Evolutionary conservation across 225 moss, liverwort and hornwort species (phyloP).

Genomic region (Bryum argenteum): DNA sequence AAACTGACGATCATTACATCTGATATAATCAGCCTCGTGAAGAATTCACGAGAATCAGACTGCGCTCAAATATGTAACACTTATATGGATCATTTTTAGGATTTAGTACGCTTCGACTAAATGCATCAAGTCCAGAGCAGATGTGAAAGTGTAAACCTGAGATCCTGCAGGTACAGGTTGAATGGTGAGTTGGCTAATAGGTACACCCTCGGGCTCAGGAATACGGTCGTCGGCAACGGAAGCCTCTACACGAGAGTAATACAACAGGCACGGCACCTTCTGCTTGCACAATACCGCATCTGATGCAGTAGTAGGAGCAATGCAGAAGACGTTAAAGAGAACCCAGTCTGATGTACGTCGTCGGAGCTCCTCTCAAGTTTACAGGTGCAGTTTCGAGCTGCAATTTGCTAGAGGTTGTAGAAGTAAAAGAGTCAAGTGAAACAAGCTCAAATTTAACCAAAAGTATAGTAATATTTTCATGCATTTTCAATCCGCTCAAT

Average conservation of each 20-base stretch:
- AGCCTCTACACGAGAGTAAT: slow-evolving; percentile 61
- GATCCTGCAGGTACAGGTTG: slow-evolving; percentile 38
- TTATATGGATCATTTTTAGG: neutral
- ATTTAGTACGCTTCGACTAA: neutral
- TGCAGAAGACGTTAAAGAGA: slow-evolving; percentile 72
- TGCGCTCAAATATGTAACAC: neutral
- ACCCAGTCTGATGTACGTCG: slow-evolving; percentile 66
- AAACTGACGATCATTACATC: neutral
- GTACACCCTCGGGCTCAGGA: slow-evolving; percentile 27
- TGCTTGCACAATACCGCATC: slow-evolving; percentile 66
- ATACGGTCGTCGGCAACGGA: slow-evolving; percentile 37
- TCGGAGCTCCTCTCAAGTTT: slow-evolving; percentile 47
- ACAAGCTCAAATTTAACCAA: no score
- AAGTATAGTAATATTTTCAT: no score
- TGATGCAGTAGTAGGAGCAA: slow-evolving; percentile 53
- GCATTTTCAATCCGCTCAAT: no score
- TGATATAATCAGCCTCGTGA: neutral
- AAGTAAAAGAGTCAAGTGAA: no score
- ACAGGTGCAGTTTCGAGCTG: slow-evolving; percentile 50
- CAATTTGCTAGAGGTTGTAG: slow-evolving; percentile 47
- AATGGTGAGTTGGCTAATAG: slow-evolving; percentile 38
- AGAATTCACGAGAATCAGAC: slow-evolving; percentile 5
- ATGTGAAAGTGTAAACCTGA: slow-evolving; percentile 36
- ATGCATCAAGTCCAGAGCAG: slow-evolving; percentile 15
- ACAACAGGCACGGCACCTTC: slow-evolving; percentile 69